Conservation (phyloP, 208 protist genomes). For the Wallacemonas sp. region DNA sequence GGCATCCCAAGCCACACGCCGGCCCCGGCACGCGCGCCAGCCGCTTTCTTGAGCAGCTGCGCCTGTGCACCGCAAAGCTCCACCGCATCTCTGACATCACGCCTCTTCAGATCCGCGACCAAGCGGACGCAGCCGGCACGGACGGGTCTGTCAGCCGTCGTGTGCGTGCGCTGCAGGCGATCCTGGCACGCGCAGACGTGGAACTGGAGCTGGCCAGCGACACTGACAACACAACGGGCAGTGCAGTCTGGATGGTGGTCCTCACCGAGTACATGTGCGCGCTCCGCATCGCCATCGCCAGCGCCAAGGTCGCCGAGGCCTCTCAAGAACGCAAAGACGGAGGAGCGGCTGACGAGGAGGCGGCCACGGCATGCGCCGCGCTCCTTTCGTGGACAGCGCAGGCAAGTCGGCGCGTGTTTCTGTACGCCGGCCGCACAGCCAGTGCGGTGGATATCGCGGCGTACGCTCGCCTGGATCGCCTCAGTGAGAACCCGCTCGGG, state of each 20-base stretch:
- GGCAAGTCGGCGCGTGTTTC: too few relatives aligned
- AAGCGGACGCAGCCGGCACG: too few relatives aligned
- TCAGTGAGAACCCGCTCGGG: too few relatives aligned
- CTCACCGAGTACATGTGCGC: conserved; percentile 34
- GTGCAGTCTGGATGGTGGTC: conserved; percentile 35
- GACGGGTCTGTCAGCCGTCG: too few relatives aligned
- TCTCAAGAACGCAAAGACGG: too few relatives aligned
- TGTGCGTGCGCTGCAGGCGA: background rate
- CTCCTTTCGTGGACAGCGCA: too few relatives aligned
- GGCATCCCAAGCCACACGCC: background rate
- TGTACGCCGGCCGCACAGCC: too few relatives aligned
- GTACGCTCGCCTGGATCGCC: too few relatives aligned
- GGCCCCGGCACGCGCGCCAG: background rate
- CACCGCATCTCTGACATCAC: background rate
- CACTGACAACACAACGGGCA: background rate
- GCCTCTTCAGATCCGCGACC: background rate
- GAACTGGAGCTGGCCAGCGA: conserved; percentile 7
- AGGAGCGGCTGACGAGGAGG: too few relatives aligned
- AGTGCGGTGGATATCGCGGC: too few relatives aligned
- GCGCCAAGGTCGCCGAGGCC: too few relatives aligned
- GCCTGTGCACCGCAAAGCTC: conserved; percentile 1
- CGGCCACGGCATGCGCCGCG: too few relatives aligned
- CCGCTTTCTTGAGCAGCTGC: background rate
- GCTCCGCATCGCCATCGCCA: conserved; percentile 4
- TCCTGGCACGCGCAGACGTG: conserved; percentile 7